Conservation (phyloP, 768 basidiomycete genomes). For the Leccinum arenicola region DNA sequence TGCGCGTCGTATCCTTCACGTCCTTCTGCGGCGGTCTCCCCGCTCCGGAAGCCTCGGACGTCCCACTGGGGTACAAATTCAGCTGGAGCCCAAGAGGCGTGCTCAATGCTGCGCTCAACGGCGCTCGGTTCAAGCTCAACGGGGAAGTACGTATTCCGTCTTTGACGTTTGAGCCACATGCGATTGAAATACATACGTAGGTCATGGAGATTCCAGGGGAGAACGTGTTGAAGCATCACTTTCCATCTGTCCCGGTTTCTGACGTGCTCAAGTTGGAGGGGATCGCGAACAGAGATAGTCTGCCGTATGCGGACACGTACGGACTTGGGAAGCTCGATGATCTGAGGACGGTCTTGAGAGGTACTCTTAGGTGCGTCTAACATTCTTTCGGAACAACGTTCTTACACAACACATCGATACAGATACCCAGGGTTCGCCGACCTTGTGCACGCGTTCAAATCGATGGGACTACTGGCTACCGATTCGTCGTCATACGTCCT, state of each 20-base stretch:
- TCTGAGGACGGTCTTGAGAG: conserved; percentile 71
- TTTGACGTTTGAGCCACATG: not conserved
- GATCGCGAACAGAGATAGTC: conserved; percentile 79
- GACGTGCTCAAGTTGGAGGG: conserved; percentile 71
- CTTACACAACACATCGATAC: not conserved
- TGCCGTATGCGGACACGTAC: conserved; percentile 69
- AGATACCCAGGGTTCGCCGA: conserved; percentile 84
- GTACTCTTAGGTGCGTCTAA: conserved; percentile 67
- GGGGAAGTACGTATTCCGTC: conserved; percentile 42
- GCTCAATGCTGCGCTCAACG: conserved; percentile 72
- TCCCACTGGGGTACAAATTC: conserved; percentile 88
- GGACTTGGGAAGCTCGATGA: conserved; percentile 41
- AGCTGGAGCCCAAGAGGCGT: conserved; percentile 93
- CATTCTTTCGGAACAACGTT: no score
- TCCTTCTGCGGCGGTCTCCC: conserved; percentile 95
- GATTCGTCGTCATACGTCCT: conserved; percentile 15
- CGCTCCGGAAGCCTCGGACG: conserved; percentile 54
- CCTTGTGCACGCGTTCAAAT: conserved; percentile 69
- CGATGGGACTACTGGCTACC: conserved; percentile 63
- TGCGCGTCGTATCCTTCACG: conserved; percentile 66
- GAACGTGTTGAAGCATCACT: conserved; percentile 53
- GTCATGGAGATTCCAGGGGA: conserved; percentile 47
- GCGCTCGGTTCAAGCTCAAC: conserved; percentile 61
- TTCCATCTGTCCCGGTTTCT: conserved; percentile 66
- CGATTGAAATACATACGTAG: conserved; percentile 30